phyloP scores from a whole-genome alignment of 352 stramenopile species.

The Phytophthora podocarpi region DNA sequence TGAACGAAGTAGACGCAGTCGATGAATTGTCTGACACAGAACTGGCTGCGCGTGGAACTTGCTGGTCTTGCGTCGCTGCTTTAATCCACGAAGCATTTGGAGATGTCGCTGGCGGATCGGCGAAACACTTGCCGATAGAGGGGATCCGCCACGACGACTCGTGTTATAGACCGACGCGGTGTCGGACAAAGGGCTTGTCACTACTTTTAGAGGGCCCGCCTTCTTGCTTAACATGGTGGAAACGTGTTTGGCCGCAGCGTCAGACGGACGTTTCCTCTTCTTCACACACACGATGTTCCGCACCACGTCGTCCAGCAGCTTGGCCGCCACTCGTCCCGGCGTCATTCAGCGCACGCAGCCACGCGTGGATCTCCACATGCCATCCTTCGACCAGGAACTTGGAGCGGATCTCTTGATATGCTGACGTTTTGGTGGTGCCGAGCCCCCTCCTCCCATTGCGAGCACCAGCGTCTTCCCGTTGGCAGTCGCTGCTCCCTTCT shows the following conservation, averaged over 20 bases:
- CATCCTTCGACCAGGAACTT: slow-evolving; percentile 25
- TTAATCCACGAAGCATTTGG: slow-evolving; percentile 26
- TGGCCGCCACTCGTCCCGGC: slow-evolving; percentile 17
- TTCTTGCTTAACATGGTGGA: background rate
- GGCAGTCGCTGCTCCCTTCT: slow-evolving; percentile 6
- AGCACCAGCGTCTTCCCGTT: slow-evolving; percentile 31
- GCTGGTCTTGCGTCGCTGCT: slow-evolving; percentile 10
- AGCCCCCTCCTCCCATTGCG: slow-evolving; percentile 11
- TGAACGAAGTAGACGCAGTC: background rate
- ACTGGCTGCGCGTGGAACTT: too few species aligned
- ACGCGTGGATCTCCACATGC: slow-evolving; percentile 32
- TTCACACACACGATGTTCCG: slow-evolving; percentile 17
- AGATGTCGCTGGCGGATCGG: slow-evolving; percentile 11
- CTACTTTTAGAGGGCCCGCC: slow-evolving; percentile 2
- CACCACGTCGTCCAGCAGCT: slow-evolving; percentile 24
- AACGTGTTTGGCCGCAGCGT: background rate
- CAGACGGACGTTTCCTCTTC: background rate
- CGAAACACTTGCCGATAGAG: slow-evolving; percentile 4
- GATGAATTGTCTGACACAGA: background rate
- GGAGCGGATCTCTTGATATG: slow-evolving; percentile 18
- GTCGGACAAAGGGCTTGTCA: slow-evolving; percentile 1
- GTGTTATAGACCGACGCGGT: background rate
- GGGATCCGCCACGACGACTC: background rate
- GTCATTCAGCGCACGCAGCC: slow-evolving; percentile 28
- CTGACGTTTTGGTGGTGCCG: slow-evolving; percentile 7